phyloP scores from a whole-genome alignment of 306 rosid species.

The Pueraria montana region DNA sequence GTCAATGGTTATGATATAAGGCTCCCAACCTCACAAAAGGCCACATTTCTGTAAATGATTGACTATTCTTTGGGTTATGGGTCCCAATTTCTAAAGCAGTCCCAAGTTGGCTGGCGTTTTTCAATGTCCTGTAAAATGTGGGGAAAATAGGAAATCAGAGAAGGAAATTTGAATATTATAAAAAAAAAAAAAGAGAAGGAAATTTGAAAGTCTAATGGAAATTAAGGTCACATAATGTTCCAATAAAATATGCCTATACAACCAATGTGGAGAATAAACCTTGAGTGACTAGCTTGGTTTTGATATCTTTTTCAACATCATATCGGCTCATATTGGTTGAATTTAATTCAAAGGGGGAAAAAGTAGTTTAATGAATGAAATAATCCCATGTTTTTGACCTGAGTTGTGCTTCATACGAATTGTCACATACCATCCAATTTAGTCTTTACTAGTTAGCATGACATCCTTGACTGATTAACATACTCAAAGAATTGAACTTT shows the following conservation, averaged over 20 bases:
- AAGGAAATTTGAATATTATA: too few species aligned
- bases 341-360: slow-evolving; percentile 2
- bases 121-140: neutral
- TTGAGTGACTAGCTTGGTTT: neutral
- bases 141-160: neutral
- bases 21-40: too few species aligned
- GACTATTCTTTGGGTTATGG: neutral
- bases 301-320: neutral
- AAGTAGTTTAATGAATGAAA: neutral
- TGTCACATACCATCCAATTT: neutral
- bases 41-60: too few species aligned
- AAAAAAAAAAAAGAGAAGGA: too few species aligned
- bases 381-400: neutral
- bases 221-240: neutral
- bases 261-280: neutral
- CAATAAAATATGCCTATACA: neutral
- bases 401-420: neutral
- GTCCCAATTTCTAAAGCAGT: too few species aligned
- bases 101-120: neutral
- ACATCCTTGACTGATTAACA: neutral
- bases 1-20: slow-evolving; percentile 18
- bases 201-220: neutral
- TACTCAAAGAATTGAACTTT: slow-evolving; percentile 2
- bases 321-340: slow-evolving; percentile 26
- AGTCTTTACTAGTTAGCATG: neutral